Evolutionary conservation across 2,329 filamentous ascomycete genomes (phyloP).

Genomic region (Coleophoma crateriformis): DNA sequence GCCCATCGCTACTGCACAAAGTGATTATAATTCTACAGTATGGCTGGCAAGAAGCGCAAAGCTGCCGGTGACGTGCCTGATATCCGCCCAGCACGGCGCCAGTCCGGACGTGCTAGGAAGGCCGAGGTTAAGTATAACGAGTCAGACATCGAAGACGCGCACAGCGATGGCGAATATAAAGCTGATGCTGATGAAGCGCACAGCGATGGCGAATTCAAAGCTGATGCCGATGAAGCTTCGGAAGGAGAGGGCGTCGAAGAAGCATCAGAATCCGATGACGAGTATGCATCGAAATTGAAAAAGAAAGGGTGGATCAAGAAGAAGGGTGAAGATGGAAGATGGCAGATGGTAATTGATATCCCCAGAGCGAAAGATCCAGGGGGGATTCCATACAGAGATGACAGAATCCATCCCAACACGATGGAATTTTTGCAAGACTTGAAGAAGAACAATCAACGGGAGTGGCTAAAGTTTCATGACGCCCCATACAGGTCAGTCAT

Average conservation of each 20-base stretch:
- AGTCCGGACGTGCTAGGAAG: conserved; percentile 10
- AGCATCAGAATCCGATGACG: not conserved
- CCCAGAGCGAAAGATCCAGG: conserved; percentile 34
- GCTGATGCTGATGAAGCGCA: conserved; percentile 3
- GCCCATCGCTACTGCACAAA: too few species aligned
- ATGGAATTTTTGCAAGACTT: conserved; percentile 52
- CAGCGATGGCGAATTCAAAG: conserved; percentile 5
- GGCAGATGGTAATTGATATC: conserved; percentile 31
- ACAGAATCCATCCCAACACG: conserved; percentile 51
- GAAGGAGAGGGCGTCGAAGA: conserved; percentile 3
- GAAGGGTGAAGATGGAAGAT: conserved; percentile 6
- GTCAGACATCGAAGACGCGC: conserved; percentile 8
- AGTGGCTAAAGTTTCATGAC: conserved; percentile 51
- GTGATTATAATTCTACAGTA: not conserved
- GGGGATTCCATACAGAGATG: conserved; percentile 43
- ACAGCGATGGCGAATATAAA: conserved; percentile 5
- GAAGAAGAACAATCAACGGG: conserved; percentile 51
- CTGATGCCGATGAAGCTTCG: conserved; percentile 1
- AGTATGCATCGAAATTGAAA: conserved; percentile 4
- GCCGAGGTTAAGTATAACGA: conserved; percentile 8
- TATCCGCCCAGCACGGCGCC: conserved; percentile 5
- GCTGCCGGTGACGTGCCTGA: conserved; percentile 1
- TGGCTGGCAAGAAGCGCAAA: conserved; percentile 10
- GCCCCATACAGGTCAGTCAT: conserved; percentile 5
- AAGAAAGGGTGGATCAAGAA: conserved; percentile 6